A percentile compares a stretch with the other conserved stretches of the same genome.
Evolutionary conservation across 164 flowering plant genomes (phyloP).

Genomic region (Vitis labrusca): DNA sequence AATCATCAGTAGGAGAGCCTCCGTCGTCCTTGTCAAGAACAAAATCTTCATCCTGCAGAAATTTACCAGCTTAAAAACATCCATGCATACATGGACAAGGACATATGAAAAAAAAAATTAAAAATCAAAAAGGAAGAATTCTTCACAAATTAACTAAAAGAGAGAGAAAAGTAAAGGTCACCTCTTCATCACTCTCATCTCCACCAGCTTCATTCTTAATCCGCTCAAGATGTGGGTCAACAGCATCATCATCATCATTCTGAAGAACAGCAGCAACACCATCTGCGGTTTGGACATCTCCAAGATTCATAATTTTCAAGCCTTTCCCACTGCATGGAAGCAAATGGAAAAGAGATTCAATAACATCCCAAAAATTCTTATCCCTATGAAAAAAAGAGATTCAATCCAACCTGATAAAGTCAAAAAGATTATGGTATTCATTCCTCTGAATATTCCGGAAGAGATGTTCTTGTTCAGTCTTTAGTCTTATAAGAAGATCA

Average conservation of each 20-base stretch:
- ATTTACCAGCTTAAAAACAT: background rate
- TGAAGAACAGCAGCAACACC: slow-evolving; percentile 72
- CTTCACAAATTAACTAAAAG: background rate
- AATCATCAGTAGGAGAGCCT: slow-evolving; percentile 98
- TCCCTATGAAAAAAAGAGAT: background rate
- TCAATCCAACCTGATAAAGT: slow-evolving; percentile 70
- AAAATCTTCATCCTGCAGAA: slow-evolving; percentile 88
- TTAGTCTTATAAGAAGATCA: slow-evolving; percentile 82
- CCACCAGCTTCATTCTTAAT: slow-evolving; percentile 81
- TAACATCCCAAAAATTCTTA: background rate
- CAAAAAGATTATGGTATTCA: slow-evolving; percentile 83
- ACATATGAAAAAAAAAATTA: background rate
- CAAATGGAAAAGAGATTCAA: background rate
- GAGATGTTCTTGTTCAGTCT: slow-evolving; percentile 86
- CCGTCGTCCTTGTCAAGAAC: slow-evolving; percentile 84
- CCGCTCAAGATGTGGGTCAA: slow-evolving; percentile 92
- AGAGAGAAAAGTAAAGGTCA: slow-evolving; percentile 13
- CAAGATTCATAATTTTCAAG: slow-evolving; percentile 80
- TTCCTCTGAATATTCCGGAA: slow-evolving; percentile 94
- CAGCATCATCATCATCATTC: slow-evolving; percentile 78
- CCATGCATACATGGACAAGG: background rate
- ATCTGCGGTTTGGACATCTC: slow-evolving; percentile 44
- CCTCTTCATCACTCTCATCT: slow-evolving; percentile 98
- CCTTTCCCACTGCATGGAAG: slow-evolving; percentile 64
- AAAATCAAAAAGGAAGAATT: background rate